phyloP scores from a whole-genome alignment of 306 rosid genomes.

The Vigna angularis region DNA sequence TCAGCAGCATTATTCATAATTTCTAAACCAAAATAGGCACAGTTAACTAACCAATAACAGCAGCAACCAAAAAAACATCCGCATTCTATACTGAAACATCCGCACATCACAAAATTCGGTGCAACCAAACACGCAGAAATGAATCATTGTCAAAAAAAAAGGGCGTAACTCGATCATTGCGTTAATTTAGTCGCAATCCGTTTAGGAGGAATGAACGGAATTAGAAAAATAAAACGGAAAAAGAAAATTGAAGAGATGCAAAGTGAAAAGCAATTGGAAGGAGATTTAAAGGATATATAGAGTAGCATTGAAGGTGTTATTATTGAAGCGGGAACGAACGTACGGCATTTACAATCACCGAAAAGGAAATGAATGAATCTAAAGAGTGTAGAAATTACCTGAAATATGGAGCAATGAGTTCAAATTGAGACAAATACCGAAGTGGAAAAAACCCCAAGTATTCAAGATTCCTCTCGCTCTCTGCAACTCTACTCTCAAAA shows the following conservation, averaged over 20 bases:
- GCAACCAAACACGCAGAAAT: background rate
- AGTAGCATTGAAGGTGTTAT: background rate
- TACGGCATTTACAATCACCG: background rate
- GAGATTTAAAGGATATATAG: background rate
- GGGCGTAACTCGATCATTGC: background rate
- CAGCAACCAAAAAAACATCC: background rate
- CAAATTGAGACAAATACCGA: background rate
- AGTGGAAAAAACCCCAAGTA: background rate
- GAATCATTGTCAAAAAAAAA: background rate
- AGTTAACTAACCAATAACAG: slow-evolving; percentile 36
- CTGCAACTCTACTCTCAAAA: background rate
- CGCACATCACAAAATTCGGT: background rate
- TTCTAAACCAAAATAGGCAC: slow-evolving; percentile 36
- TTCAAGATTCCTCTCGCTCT: background rate
- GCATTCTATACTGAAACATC: slow-evolving; percentile 21
- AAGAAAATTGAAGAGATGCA: background rate
- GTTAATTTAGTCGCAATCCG: background rate
- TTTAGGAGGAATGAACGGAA: background rate
- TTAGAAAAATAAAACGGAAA: too few relatives aligned
- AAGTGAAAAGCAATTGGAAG: background rate
- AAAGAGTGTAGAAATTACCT: background rate
- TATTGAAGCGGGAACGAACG: background rate
- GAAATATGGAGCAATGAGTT: background rate
- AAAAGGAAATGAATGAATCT: background rate
- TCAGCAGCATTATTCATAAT: slow-evolving; percentile 70